Conservation (phyloP, 164 flowering plant species). For the Tinospora cordifolia region DNA sequence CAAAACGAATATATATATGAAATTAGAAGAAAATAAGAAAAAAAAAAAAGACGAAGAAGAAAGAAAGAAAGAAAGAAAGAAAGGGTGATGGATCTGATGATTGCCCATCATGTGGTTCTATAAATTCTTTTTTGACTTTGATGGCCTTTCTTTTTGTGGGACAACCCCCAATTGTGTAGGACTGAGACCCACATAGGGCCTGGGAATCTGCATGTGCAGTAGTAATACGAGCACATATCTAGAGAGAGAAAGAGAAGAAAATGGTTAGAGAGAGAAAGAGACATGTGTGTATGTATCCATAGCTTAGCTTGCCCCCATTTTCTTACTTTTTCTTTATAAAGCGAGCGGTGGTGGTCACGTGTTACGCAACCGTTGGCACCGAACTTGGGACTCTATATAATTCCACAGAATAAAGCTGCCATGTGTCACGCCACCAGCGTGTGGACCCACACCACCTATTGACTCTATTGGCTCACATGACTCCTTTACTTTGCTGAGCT, state of each 20-base stretch:
- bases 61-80: too few relatives aligned
- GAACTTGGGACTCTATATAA: background rate
- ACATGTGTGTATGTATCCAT: background rate
- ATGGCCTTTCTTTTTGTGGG: too few relatives aligned
- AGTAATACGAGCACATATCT: background rate
- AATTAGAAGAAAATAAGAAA: too few relatives aligned
- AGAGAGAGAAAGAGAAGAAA: background rate
- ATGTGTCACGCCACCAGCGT: background rate
- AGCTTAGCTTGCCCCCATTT: background rate
- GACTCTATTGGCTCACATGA: background rate
- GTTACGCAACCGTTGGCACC: background rate
- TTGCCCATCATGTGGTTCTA: too few relatives aligned
- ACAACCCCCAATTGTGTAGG: too few relatives aligned
- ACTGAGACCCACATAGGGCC: slow-evolving; percentile 1
- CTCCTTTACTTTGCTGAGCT: background rate
- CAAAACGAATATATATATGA: too few relatives aligned
- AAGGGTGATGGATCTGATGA: too few relatives aligned
- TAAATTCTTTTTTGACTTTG: too few relatives aligned
- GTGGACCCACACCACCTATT: background rate
- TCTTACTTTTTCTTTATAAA: background rate
- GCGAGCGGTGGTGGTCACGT: background rate
- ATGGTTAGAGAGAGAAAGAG: background rate
- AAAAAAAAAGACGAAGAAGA: too few relatives aligned
- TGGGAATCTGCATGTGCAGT: slow-evolving; percentile 8
- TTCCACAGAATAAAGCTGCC: background rate